Evolutionary conservation across 1,139 yeast species (phyloP).

Genomic region (Geotrichum australiense): DNA sequence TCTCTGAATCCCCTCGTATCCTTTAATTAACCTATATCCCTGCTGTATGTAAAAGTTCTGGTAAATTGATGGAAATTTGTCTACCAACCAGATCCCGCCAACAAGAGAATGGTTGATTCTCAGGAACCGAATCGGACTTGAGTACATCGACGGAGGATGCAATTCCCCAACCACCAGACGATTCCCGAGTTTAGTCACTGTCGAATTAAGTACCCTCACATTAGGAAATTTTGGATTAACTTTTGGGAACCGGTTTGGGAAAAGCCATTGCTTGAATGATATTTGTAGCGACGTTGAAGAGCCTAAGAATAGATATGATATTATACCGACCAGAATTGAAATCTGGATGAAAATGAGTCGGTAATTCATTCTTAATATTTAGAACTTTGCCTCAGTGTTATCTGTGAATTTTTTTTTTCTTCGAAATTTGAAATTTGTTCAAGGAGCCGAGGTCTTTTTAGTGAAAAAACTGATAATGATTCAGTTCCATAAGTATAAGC

Average conservation of each 20-base stretch:
- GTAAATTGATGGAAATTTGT: slow-evolving; percentile 5
- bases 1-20: slow-evolving; percentile 3
- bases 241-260: neutral
- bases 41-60: slow-evolving; percentile 12
- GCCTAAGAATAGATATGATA: neutral
- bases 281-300: neutral
- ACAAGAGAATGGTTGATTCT: slow-evolving; percentile 8
- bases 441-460: too few species aligned
- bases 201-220: neutral
- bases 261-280: neutral
- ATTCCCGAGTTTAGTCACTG: slow-evolving; percentile 2
- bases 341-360: neutral
- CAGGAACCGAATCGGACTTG: slow-evolving; percentile 6
- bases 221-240: neutral
- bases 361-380: too few species aligned
- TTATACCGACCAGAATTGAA: neutral
- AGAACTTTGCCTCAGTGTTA: too few species aligned
- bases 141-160: neutral
- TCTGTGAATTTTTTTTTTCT: too few species aligned
- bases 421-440: too few species aligned
- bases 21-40: slow-evolving; percentile 6
- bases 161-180: slow-evolving; percentile 10
- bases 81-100: slow-evolving; percentile 10
- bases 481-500: too few species aligned
- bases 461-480: too few species aligned